Evolutionary conservation across 495 filamentous ascomycete species (phyloP).

Genomic region (Trichoderma virens): DNA sequence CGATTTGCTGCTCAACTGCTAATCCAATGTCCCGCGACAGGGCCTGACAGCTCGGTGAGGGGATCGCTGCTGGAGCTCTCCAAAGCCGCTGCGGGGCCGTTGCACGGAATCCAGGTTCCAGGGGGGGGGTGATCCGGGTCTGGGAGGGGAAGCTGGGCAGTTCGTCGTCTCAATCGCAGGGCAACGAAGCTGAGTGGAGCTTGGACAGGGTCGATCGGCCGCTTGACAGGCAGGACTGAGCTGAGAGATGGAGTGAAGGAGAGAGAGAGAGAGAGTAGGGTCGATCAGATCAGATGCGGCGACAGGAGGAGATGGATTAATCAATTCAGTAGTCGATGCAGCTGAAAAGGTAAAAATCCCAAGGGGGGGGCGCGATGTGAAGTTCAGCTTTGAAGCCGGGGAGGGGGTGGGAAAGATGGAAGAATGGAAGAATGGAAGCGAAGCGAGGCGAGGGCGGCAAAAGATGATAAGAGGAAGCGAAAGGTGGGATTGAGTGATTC

Average conservation of each 20-base stretch:
- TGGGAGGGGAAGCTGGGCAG: neutral
- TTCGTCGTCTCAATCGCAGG: neutral
- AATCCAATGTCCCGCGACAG: too few relatives aligned
- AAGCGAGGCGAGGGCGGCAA: too few relatives aligned
- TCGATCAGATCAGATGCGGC: neutral
- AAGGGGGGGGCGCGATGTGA: too few relatives aligned
- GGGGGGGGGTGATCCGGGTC: neutral
- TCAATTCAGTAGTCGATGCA: too few relatives aligned
- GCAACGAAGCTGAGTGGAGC: neutral
- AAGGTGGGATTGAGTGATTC: too few relatives aligned
- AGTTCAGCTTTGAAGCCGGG: too few relatives aligned
- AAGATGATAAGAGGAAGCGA: too few relatives aligned
- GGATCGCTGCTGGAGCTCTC: neutral
- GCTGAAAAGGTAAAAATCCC: too few relatives aligned
- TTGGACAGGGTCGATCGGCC: neutral
- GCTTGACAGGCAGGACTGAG: neutral
- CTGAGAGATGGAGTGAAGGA: neutral
- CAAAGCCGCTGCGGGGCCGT: constrained; percentile 2
- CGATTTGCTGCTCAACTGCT: too few relatives aligned
- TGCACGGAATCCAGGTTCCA: neutral
- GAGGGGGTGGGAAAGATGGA: too few relatives aligned
- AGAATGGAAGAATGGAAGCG: too few relatives aligned
- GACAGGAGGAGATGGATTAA: too few relatives aligned
- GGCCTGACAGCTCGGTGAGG: constrained; percentile 2
- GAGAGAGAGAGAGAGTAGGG: neutral